Percentiles rank a stretch among this genome's conserved stretches.
Evolutionary conservation across 179 eudicot genomes (phyloP).

Genomic region (Nepenthes alata): DNA sequence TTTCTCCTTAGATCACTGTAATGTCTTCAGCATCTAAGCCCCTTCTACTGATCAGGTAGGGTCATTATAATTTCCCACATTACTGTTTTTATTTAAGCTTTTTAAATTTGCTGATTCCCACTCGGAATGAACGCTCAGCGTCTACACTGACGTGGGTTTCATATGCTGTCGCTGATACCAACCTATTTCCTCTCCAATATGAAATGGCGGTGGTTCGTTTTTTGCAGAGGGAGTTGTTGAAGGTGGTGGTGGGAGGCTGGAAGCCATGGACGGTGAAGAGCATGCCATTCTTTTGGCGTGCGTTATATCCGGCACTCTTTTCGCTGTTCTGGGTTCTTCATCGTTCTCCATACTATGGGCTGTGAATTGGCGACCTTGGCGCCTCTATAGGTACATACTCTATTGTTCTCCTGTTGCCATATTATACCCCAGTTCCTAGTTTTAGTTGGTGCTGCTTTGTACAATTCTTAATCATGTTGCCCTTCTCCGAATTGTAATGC

Average conservation of each 20-base stretch:
- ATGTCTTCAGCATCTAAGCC: background rate
- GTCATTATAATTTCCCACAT: background rate
- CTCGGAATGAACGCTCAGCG: background rate
- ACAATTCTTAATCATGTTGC: no score
- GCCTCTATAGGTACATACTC: slow-evolving; percentile 62
- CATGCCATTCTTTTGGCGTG: slow-evolving; percentile 52
- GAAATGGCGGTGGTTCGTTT: no score
- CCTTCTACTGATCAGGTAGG: background rate
- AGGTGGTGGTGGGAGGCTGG: background rate
- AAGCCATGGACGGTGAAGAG: slow-evolving; percentile 37
- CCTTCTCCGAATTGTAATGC: no score
- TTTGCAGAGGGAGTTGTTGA: background rate
- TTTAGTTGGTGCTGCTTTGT: no score
- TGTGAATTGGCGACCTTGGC: slow-evolving; percentile 99
- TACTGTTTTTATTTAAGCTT: background rate
- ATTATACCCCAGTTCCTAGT: no score
- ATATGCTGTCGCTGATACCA: background rate
- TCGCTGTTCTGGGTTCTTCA: slow-evolving; percentile 49
- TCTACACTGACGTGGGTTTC: background rate
- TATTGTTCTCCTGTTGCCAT: background rate
- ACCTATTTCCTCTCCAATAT: background rate
- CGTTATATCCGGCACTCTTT: slow-evolving; percentile 49
- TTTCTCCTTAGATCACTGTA: background rate
- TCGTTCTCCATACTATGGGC: slow-evolving; percentile 91
- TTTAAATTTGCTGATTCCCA: no score